Evolutionary conservation across 139 green algal genomes (phyloP).

Genomic region (Closterium sp.): DNA sequence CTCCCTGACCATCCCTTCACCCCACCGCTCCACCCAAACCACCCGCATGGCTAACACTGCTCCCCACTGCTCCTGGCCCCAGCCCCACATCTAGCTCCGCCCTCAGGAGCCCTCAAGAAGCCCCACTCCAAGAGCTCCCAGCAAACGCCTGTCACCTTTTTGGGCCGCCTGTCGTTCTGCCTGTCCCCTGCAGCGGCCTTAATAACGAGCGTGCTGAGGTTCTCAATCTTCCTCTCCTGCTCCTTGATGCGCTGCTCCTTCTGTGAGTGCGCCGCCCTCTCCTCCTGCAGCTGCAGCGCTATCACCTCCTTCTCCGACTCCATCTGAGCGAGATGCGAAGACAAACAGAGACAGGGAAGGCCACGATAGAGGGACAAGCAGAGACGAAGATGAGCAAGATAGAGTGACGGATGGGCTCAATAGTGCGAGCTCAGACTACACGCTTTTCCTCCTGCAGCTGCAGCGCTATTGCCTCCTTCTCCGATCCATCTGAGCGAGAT

Average conservation of each 20-base stretch:
- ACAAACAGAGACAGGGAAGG: neutral
- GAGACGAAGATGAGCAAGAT: no score
- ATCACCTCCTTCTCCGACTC: slow-evolving; percentile 40
- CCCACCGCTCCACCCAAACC: neutral
- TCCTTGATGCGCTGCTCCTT: slow-evolving; percentile 39
- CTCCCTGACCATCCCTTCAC: neutral
- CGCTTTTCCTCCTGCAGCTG: no score
- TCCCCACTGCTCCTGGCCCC: no score
- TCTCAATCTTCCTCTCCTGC: slow-evolving; percentile 53
- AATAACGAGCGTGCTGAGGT: slow-evolving; percentile 47
- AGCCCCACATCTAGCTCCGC: no score
- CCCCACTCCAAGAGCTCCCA: neutral
- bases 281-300: slow-evolving; percentile 36
- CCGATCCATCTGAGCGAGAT: neutral
- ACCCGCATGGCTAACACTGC: neutral
- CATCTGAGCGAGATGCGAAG: slow-evolving; percentile 4
- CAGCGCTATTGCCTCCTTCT: neutral
- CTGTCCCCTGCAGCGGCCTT: slow-evolving; percentile 31
- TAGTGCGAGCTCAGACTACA: no score
- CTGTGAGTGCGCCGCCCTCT: slow-evolving; percentile 25
- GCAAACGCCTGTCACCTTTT: neutral
- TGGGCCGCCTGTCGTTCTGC: neutral
- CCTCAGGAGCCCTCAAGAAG: no score
- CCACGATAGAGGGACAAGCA: no score
- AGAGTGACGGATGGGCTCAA: no score